Evolutionary conservation across 2,329 filamentous ascomycete species (phyloP).

Genomic region (Pseudophaeomoniella oleicola): DNA sequence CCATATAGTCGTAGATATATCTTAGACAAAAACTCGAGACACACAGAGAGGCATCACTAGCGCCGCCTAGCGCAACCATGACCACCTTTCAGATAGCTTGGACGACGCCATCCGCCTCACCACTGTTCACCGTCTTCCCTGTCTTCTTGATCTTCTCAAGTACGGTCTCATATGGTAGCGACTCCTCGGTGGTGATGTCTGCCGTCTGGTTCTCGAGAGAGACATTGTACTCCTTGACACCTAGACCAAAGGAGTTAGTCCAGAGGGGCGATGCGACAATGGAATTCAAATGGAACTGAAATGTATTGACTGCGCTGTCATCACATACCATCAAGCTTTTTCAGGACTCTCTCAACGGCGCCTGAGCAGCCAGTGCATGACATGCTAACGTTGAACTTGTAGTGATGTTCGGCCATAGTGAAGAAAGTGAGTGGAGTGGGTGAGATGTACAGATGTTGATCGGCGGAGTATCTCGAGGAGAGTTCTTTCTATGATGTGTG

Average conservation of each 20-base stretch:
- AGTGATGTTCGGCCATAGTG: constrained; percentile 67
- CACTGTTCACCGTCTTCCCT: constrained; percentile 73
- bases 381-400: constrained; percentile 94
- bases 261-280: too few species aligned
- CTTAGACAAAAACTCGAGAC: too few species aligned
- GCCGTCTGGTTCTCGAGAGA: constrained; percentile 77
- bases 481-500: too few species aligned
- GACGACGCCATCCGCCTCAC: constrained; percentile 27
- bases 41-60: too few species aligned
- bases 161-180: constrained; percentile 63
- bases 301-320: too few species aligned
- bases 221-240: constrained; percentile 75
- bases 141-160: constrained; percentile 87
- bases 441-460: too few species aligned
- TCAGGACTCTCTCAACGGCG: constrained; percentile 80
- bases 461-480: too few species aligned
- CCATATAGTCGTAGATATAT: too few species aligned
- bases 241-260: too few species aligned
- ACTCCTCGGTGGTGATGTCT: constrained; percentile 55
- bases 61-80: too few species aligned
- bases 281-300: too few species aligned
- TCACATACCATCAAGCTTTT: constrained; percentile 69
- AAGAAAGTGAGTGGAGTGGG: constrained; percentile 5
- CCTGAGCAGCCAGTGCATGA: constrained; percentile 92
- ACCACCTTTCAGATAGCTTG: constrained; percentile 18